These are phyloP conservation scores for Knoxia roxburghii DNA, from an alignment of 257 asterid genomes.

Conservation along the genomic window DNA sequence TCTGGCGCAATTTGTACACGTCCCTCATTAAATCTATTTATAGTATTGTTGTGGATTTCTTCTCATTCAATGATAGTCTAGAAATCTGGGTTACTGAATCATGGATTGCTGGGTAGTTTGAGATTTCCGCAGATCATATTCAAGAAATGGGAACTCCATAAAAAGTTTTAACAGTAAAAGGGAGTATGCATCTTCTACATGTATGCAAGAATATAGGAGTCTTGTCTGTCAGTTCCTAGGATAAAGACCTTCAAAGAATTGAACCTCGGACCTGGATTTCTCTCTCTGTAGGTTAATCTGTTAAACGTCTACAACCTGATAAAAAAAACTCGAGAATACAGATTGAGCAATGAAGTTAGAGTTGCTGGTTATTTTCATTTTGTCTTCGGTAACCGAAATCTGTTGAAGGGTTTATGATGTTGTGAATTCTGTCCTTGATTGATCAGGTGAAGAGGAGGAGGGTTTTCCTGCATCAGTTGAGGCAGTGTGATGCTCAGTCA, in stretches of 20 bases:
- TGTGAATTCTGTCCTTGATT: neutral
- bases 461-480: neutral
- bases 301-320: neutral
- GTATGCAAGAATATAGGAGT: neutral
- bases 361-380: neutral
- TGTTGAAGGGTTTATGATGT: neutral
- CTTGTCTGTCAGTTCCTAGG: too few relatives aligned
- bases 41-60: too few relatives aligned
- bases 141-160: neutral
- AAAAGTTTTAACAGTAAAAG: too few relatives aligned
- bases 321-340: neutral
- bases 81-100: neutral
- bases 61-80: too few relatives aligned
- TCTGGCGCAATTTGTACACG: neutral
- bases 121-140: too few relatives aligned
- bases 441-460: conserved; percentile 17
- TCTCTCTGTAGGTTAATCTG: neutral
- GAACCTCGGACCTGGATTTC: neutral
- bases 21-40: neutral
- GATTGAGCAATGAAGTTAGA: neutral
- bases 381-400: neutral
- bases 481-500: conserved; percentile 4
- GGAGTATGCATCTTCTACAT: too few relatives aligned
- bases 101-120: neutral
- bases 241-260: neutral